Evolutionary conservation across 495 filamentous ascomycete species (phyloP), one percentile per base, ranked within the genome.

Genomic region (Aspergillus affinis): DNA sequence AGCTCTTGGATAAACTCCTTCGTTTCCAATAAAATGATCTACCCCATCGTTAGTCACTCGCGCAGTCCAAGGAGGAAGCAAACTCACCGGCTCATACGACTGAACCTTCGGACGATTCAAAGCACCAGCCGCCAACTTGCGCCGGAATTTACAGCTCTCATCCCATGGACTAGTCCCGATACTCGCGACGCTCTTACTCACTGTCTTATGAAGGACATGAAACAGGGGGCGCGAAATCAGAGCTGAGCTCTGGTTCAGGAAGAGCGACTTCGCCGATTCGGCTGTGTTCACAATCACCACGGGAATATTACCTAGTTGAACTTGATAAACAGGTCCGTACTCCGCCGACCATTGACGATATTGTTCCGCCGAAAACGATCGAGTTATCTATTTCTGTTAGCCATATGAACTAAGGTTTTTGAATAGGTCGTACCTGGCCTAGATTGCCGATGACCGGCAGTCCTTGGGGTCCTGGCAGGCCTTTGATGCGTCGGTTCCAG

Each of bases 271-370:
- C 12, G 57, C 57, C 0, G 48, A 30, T 0, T 32, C 57, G 2
- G 57, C 57, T 2, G n/a, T 41, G 41, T 54, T 59, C 17, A 59
- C 41, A 15, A 59, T 21, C 7, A 59, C 26, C 6, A 59, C 36
- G 1, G 57, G 57, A 15, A 36, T 6, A 21, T 53, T 59, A 4
- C 49, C 49, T 0, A 59, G 32, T 32, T 48, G 57, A 6, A 59
- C 26, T 30, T 59, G 61, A 53, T 59, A 63, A 0, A 63, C 46
- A 4, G 50, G 46, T 26, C 61, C 61, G 21, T 63, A 55, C 26
- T 12, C 29, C 21, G 55, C 17, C n/a, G 51, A 48, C 61, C 61
- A 63, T 51, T 55, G 32, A 13, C 57, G 57, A 10, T 59, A 59
- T 30, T 59, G 18, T n/a, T 59, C 32, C 5, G 57, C 57, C 13